Evolutionary conservation across 495 filamentous ascomycete genomes (phyloP).

Genomic region (Penicillium longicatenatum): DNA sequence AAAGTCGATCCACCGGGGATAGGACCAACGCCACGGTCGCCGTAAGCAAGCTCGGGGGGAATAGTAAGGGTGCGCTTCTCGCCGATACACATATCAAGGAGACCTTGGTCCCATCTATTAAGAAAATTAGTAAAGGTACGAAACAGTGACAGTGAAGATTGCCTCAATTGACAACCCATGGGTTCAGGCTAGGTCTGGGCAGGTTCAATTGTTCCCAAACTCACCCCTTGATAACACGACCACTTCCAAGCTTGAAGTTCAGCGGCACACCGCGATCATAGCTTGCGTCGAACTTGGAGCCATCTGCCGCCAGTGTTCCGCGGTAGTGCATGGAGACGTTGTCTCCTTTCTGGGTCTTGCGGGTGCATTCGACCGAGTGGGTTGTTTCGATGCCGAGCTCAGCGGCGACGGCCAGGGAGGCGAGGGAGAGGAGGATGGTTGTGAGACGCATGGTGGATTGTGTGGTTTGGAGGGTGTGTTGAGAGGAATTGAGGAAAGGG

Average conservation of each 20-base stretch:
- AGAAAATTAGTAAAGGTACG: constrained; percentile 7
- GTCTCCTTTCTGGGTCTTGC: constrained; percentile 77
- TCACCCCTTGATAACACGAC: constrained; percentile 85
- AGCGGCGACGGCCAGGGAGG: constrained; percentile 47
- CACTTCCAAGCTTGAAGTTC: constrained; percentile 73
- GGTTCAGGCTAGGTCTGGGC: no score
- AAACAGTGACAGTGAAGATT: no score
- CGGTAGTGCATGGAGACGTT: constrained; percentile 83
- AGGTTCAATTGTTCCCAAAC: constrained; percentile 12
- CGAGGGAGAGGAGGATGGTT: constrained; percentile 55
- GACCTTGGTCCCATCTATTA: constrained; percentile 80
- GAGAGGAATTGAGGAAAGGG: neutral
- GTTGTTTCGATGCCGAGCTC: constrained; percentile 75
- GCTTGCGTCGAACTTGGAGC: constrained; percentile 58
- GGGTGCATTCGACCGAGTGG: constrained; percentile 66
- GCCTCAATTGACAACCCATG: neutral
- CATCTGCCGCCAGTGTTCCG: constrained; percentile 64
- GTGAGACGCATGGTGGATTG: constrained; percentile 33
- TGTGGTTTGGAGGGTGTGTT: constrained; percentile 3
- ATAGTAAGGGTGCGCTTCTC: constrained; percentile 93
- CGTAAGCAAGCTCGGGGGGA: constrained; percentile 84
- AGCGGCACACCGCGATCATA: constrained; percentile 78
- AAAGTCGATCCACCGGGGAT: constrained; percentile 80
- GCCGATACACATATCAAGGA: constrained; percentile 94
- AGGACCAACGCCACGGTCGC: constrained; percentile 68